These are phyloP conservation scores for Cokeromyces recurvatus DNA, from an alignment of 371 early-diverging fungal genomes.

Conservation along the genomic window DNA sequence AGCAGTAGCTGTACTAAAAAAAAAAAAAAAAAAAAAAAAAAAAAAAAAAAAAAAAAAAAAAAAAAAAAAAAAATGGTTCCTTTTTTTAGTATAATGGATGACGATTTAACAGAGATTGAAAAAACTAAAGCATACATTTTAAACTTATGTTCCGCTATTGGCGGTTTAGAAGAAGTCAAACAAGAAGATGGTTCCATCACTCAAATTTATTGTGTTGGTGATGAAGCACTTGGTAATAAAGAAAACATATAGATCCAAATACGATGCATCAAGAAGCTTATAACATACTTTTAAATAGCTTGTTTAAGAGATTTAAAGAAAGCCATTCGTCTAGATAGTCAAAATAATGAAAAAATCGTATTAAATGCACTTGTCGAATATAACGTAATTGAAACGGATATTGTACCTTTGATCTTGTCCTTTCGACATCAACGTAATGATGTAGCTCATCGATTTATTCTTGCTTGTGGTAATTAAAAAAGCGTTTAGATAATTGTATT, in stretches of 20 bases:
- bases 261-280: background rate
- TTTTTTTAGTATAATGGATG: no score
- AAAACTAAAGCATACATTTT: constrained; percentile 24
- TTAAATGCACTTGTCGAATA: constrained; percentile 69
- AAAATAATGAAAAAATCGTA: constrained; percentile 54
- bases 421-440: constrained; percentile 40
- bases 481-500: background rate
- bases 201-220: constrained; percentile 70
- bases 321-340: constrained; percentile 70
- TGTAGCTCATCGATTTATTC: constrained; percentile 44
- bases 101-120: constrained; percentile 1
- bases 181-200: constrained; percentile 25
- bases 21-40: no score
- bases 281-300: constrained; percentile 1
- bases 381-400: constrained; percentile 67
- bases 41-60: no score
- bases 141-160: constrained; percentile 78
- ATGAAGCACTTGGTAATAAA: constrained; percentile 69
- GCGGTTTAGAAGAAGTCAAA: constrained; percentile 63
- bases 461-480: constrained; percentile 52
- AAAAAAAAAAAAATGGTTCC: no score
- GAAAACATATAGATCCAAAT: no score
- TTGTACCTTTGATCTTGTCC: constrained; percentile 72
- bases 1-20: no score
- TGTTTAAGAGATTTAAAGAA: constrained; percentile 50